These are phyloP conservation scores for Cytospora paraplurivora DNA, from an alignment of 2,329 filamentous ascomycete species.

Conservation along the genomic window DNA sequence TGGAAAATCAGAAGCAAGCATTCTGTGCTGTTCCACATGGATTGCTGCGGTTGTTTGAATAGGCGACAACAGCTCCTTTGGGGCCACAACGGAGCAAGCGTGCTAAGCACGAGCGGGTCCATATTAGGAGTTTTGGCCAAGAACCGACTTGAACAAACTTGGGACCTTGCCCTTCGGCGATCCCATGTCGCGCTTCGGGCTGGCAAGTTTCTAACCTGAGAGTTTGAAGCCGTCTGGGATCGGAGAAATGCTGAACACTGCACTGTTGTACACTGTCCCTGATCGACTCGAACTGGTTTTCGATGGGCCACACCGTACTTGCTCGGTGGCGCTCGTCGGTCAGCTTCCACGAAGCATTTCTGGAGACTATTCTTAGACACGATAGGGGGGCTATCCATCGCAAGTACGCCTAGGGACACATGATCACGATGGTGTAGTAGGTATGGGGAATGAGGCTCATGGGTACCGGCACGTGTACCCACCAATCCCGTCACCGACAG, in stretches of 20 bases:
- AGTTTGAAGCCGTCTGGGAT: constrained; percentile 8
- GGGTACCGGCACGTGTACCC: constrained; percentile 9
- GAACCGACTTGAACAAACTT: constrained; percentile 10
- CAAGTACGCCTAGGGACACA: neutral
- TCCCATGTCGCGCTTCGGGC: constrained; percentile 2
- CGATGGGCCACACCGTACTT: neutral
- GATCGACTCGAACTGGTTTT: too few relatives aligned
- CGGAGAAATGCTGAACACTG: constrained; percentile 1
- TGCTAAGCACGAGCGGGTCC: neutral
- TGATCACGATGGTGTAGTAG: neutral
- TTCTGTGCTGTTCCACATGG: neutral
- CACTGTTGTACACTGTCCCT: neutral
- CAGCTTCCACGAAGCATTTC: neutral
- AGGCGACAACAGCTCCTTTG: neutral
- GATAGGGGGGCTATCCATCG: neutral
- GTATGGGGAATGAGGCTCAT: constrained; percentile 12
- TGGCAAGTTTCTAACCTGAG: neutral
- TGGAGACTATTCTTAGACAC: constrained; percentile 23
- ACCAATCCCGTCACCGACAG: constrained; percentile 12
- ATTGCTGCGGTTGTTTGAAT: neutral
- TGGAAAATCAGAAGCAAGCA: neutral
- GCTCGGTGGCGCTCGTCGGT: neutral
- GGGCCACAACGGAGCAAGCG: neutral
- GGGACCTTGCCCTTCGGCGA: constrained; percentile 7
- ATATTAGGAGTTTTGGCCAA: constrained; percentile 15